Conservation (phyloP, 768 basidiomycete genomes). For the Pholiota molesta region DNA sequence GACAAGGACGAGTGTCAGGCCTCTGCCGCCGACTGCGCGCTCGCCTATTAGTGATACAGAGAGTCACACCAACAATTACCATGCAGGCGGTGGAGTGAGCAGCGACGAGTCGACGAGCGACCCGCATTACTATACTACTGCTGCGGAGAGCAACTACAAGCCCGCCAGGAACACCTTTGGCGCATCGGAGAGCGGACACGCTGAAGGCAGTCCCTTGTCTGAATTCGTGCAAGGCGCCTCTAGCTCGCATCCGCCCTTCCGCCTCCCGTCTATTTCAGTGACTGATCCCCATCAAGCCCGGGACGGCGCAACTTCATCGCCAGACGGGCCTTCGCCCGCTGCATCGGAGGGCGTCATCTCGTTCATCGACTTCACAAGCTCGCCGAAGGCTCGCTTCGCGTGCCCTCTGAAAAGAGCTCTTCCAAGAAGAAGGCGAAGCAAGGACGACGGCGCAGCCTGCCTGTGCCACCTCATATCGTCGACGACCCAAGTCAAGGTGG, state of each 20-base stretch:
- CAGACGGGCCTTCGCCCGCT: slow-evolving; percentile 13
- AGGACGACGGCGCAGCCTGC: background rate
- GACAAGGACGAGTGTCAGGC: slow-evolving; percentile 5
- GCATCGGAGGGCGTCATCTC: slow-evolving; percentile 23
- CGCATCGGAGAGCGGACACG: background rate
- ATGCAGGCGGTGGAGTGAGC: background rate
- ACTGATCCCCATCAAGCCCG: background rate
- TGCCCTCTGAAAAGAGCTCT: slow-evolving; percentile 20
- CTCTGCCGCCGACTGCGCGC: background rate
- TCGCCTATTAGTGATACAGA: background rate
- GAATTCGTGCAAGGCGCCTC: slow-evolving; percentile 22
- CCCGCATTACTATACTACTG: slow-evolving; percentile 6
- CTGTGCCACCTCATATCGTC: slow-evolving; percentile 1
- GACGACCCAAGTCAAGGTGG: slow-evolving; percentile 41
- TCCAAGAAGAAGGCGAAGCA: slow-evolving; percentile 4
- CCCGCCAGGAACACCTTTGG: slow-evolving; percentile 16
- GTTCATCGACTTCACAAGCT: slow-evolving; percentile 29
- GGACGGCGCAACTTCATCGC: background rate
- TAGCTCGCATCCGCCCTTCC: slow-evolving; percentile 22
- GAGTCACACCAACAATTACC: background rate
- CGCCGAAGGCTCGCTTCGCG: slow-evolving; percentile 25
- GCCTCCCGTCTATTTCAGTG: slow-evolving; percentile 22
- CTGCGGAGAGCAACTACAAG: slow-evolving; percentile 11
- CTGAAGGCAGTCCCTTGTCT: background rate
- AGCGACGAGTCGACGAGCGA: slow-evolving; percentile 10